phyloP scores from a whole-genome alignment of 352 stramenopile species.

The Globisporangium canariense region DNA sequence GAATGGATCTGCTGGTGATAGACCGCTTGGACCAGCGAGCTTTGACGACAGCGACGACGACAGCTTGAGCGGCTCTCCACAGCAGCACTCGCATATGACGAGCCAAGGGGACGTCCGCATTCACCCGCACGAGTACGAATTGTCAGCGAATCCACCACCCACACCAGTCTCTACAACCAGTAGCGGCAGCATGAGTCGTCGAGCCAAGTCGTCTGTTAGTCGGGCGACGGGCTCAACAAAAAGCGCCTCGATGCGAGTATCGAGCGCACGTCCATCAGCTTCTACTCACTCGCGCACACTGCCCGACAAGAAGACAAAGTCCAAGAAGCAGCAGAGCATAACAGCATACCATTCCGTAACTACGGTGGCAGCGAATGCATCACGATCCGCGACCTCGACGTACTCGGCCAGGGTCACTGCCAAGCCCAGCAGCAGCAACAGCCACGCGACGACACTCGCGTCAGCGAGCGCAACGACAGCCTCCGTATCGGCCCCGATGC shows the following conservation, averaged over 20 bases:
- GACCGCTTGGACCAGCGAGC: not conserved
- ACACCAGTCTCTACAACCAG: not conserved
- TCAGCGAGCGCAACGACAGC: conserved; percentile 1
- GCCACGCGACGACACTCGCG: conserved; percentile 13
- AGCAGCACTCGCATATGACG: conserved; percentile 3
- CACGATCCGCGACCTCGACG: not conserved
- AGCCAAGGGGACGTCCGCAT: not conserved
- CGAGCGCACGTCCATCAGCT: not conserved
- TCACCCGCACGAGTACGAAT: conserved; percentile 5
- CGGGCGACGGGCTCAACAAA: not conserved
- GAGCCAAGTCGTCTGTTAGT: not conserved
- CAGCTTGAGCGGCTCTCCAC: not conserved
- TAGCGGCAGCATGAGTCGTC: conserved; percentile 5
- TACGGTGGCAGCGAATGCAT: not conserved
- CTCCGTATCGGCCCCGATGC: conserved; percentile 16
- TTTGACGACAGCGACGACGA: conserved; percentile 13
- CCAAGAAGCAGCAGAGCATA: not conserved
- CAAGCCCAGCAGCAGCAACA: conserved; percentile 18
- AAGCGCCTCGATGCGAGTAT: not conserved
- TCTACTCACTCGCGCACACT: conserved; percentile 1
- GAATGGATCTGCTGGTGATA: not conserved
- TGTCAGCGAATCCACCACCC: not conserved
- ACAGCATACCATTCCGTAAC: not conserved
- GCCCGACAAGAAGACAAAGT: conserved; percentile 9
- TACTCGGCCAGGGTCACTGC: conserved; percentile 14